Evolutionary conservation across 257 asterid genomes (phyloP).

Genomic region (Jacaranda mimosifolia): DNA sequence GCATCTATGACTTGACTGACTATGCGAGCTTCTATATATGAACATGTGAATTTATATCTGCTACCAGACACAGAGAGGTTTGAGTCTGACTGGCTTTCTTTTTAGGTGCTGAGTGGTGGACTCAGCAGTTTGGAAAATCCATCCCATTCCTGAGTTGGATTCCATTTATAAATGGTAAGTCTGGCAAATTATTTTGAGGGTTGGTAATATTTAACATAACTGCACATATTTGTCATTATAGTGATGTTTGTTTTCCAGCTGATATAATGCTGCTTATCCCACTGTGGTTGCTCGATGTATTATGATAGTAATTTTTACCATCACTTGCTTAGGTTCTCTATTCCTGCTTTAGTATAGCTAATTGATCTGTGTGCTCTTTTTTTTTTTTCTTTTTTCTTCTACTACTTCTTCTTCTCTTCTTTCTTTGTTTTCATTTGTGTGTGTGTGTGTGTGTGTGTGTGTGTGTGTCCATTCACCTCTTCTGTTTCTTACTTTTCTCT

Average conservation of each 20-base stretch:
- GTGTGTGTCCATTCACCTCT: neutral
- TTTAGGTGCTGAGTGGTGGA: slow-evolving; percentile 99
- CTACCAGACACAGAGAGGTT: slow-evolving; percentile 17
- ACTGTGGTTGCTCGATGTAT: slow-evolving; percentile 21
- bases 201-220: slow-evolving; percentile 2
- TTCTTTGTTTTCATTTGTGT: too few species aligned
- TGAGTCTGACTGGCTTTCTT: slow-evolving; percentile 39
- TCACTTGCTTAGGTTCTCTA: slow-evolving; percentile 25
- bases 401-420: too few species aligned
- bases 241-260: slow-evolving; percentile 16
- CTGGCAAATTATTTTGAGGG: slow-evolving; percentile 29
- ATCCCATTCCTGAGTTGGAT: slow-evolving; percentile 82
- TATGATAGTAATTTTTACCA: slow-evolving; percentile 12
- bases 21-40: slow-evolving; percentile 13
- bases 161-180: slow-evolving; percentile 80
- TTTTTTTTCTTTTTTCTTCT: too few species aligned
- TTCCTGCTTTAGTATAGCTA: slow-evolving; percentile 28
- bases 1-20: slow-evolving; percentile 40
- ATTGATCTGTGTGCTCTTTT: slow-evolving; percentile 1
- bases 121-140: slow-evolving; percentile 73
- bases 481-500: slow-evolving; percentile 27
- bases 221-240: neutral
- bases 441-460: neutral
- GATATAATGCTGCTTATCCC: slow-evolving; percentile 20
- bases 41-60: slow-evolving; percentile 4